Conservation (phyloP, 208 protist species). For the Trypanosomatidae sp. region DNA sequence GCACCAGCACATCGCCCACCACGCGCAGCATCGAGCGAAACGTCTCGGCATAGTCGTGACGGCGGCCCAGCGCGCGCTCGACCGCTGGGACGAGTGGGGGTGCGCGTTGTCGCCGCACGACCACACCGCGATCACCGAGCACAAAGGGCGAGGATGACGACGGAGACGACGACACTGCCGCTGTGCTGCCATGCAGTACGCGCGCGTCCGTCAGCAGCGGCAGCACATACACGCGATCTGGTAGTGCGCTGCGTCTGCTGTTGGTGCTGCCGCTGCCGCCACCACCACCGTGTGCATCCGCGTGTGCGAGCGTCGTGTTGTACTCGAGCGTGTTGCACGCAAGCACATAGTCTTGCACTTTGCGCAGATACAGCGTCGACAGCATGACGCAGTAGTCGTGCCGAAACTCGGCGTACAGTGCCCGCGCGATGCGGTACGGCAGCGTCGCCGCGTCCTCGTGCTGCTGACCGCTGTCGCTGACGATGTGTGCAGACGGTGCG, state of each 20-base stretch:
- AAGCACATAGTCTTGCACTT: slow-evolving; percentile 65
- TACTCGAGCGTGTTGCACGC: slow-evolving; percentile 62
- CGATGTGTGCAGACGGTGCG: no score
- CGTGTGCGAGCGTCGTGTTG: slow-evolving; percentile 9
- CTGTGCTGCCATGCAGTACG: not conserved
- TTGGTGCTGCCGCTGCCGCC: slow-evolving; percentile 3
- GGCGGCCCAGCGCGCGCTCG: slow-evolving; percentile 25
- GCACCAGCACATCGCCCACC: slow-evolving; percentile 65
- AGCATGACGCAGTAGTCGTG: slow-evolving; percentile 58
- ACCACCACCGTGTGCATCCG: slow-evolving; percentile 5
- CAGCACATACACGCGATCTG: slow-evolving; percentile 19
- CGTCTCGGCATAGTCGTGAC: slow-evolving; percentile 75
- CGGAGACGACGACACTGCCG: not conserved
- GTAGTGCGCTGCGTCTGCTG: not conserved
- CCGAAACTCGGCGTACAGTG: slow-evolving; percentile 63
- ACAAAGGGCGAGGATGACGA: slow-evolving; percentile 9
- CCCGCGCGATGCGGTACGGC: slow-evolving; percentile 46
- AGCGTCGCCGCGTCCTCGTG: slow-evolving; percentile 13
- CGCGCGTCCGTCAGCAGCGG: slow-evolving; percentile 28
- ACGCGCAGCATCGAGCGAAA: slow-evolving; percentile 60
- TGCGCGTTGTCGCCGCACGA: slow-evolving; percentile 12
- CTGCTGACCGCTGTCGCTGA: slow-evolving; percentile 6
- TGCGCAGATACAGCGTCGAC: slow-evolving; percentile 52
- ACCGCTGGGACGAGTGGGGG: slow-evolving; percentile 62
- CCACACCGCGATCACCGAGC: slow-evolving; percentile 35